Conservation (phyloP, 164 flowering plant genomes). For the Piper betle region DNA sequence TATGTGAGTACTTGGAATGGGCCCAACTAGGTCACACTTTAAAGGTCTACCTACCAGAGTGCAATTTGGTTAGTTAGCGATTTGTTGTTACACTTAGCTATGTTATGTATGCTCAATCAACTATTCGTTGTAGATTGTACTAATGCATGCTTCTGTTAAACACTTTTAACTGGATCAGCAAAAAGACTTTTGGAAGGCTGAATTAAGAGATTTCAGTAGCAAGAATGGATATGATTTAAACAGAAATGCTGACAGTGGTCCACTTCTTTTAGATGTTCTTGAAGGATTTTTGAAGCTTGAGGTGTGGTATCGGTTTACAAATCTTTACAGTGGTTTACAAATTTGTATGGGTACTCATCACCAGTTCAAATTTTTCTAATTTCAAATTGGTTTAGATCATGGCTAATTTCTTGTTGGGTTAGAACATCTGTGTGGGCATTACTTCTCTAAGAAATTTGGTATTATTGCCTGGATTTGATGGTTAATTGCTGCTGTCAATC, state of each 20-base stretch:
- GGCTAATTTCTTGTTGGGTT: too few relatives aligned
- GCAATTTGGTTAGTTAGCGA: slow-evolving; percentile 63
- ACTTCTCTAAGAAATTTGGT: neutral
- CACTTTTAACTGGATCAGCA: slow-evolving; percentile 38
- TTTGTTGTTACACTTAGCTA: too few relatives aligned
- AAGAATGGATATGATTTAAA: slow-evolving; percentile 72
- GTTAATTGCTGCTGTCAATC: neutral
- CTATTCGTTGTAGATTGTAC: too few relatives aligned
- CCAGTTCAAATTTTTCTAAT: neutral
- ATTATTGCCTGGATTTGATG: too few relatives aligned
- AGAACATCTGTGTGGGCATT: too few relatives aligned
- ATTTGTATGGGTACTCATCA: neutral
- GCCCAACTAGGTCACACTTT: slow-evolving; percentile 85
- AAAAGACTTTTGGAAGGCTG: slow-evolving; percentile 94
- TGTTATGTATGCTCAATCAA: neutral
- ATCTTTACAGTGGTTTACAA: neutral
- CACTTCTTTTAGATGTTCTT: slow-evolving; percentile 89
- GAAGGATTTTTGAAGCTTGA: slow-evolving; percentile 94
- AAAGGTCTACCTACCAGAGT: slow-evolving; percentile 94
- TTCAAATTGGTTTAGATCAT: too few relatives aligned
- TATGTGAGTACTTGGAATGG: slow-evolving; percentile 99
- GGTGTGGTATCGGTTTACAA: slow-evolving; percentile 23
- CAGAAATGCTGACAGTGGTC: slow-evolving; percentile 81
- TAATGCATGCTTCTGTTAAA: neutral
- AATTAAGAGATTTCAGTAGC: slow-evolving; percentile 78